Percentiles rank a stretch among this genome's conserved stretches.
phyloP scores from a whole-genome alignment of 2,329 filamentous ascomycete species.

The Coniochaeta sp. region DNA sequence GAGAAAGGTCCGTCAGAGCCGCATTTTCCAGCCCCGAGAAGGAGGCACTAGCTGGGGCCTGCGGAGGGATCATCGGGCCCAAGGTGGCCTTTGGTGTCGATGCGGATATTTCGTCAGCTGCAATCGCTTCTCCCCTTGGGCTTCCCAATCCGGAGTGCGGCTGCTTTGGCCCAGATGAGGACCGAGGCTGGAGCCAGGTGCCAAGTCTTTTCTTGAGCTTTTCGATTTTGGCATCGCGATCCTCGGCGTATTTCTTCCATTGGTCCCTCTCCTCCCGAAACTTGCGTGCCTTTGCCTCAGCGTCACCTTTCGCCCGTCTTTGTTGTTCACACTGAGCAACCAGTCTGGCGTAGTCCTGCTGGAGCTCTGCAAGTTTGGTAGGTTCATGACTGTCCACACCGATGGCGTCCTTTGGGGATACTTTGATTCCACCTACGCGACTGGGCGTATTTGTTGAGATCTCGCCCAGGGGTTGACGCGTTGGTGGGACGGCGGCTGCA shows the following conservation, averaged over 20 bases:
- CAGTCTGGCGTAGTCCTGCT: slow-evolving; percentile 26
- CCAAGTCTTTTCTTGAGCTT: slow-evolving; percentile 28
- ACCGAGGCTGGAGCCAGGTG: background rate
- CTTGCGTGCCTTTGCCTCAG: slow-evolving; percentile 29
- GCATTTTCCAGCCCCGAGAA: background rate
- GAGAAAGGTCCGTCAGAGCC: background rate
- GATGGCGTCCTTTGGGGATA: background rate
- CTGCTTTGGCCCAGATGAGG: slow-evolving; percentile 1
- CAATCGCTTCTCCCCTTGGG: background rate
- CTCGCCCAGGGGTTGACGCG: slow-evolving; percentile 5
- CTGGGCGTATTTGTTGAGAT: slow-evolving; percentile 8
- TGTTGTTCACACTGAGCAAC: slow-evolving; percentile 32
- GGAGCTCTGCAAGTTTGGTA: slow-evolving; percentile 1
- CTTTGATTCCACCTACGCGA: background rate
- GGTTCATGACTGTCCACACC: background rate
- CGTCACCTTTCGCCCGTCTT: slow-evolving; percentile 30
- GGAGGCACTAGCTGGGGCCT: background rate
- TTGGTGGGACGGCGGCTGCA: background rate
- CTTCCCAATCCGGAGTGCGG: background rate
- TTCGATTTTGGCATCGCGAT: slow-evolving; percentile 34
- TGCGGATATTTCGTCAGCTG: background rate
- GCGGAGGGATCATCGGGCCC: background rate
- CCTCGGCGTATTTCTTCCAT: slow-evolving; percentile 37
- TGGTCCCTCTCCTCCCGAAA: slow-evolving; percentile 31
- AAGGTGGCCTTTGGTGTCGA: background rate